These are phyloP conservation scores for Boletus rex-veris DNA, from an alignment of 768 basidiomycete genomes.

Conservation along the genomic window DNA sequence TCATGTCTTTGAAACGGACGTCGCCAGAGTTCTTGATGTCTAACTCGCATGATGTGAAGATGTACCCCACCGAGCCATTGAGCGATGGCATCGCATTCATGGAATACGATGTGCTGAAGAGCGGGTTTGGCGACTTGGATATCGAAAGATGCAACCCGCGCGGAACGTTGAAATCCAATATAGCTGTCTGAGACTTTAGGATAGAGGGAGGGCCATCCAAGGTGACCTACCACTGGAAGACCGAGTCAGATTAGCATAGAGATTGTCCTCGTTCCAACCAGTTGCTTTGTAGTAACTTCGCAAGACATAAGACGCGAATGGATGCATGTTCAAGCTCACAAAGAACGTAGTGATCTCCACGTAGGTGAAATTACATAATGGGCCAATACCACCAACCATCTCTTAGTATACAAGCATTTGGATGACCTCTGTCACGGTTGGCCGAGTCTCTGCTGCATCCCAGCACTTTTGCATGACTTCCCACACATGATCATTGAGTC, in stretches of 20 bases:
- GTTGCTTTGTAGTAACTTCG: constrained; percentile 89
- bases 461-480: constrained; percentile 42
- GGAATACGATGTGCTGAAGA: constrained; percentile 88
- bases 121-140: constrained; percentile 83
- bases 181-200: constrained; percentile 46
- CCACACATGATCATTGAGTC: constrained; percentile 48
- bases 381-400: neutral
- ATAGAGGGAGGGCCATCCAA: neutral
- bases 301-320: constrained; percentile 84
- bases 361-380: constrained; percentile 14
- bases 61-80: constrained; percentile 90
- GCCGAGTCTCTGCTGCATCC: constrained; percentile 37
- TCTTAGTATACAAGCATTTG: constrained; percentile 2
- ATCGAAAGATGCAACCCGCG: constrained; percentile 73
- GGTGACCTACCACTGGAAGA: constrained; percentile 72
- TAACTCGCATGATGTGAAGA: constrained; percentile 86
- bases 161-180: constrained; percentile 90
- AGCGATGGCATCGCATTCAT: constrained; percentile 92
- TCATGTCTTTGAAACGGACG: constrained; percentile 82
- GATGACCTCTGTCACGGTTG: constrained; percentile 38
- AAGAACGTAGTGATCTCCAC: neutral
- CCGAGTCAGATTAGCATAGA: constrained; percentile 85
- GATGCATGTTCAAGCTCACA: constrained; percentile 54
- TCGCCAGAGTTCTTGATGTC: constrained; percentile 64
- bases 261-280: constrained; percentile 96